A percentile compares a stretch with the other conserved stretches of the same genome.
Evolutionary conservation across 352 stramenopile species (phyloP).

Genomic region (Peronospora farinosa): DNA sequence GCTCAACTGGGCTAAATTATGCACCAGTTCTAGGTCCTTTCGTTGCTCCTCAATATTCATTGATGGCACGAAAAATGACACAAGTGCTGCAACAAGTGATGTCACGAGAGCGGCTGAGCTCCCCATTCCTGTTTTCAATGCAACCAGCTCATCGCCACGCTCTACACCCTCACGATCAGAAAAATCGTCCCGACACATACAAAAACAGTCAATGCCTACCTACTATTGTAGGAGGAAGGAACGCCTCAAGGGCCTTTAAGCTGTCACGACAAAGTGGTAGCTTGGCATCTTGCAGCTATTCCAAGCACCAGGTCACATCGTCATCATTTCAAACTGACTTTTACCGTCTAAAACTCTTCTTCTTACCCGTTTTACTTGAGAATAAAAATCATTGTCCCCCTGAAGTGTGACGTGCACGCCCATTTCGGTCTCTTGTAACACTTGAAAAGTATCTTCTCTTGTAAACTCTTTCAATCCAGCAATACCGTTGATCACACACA

Average conservation of each 20-base stretch:
- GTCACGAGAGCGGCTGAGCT: conserved; percentile 93
- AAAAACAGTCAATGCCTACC: conserved; percentile 17
- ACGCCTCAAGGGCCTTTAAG: conserved; percentile 71
- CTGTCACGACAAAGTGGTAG: conserved; percentile 53
- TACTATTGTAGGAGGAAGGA: conserved; percentile 72
- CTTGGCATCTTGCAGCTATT: conserved; percentile 59
- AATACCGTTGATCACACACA: conserved; percentile 60
- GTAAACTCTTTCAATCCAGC: conserved; percentile 29
- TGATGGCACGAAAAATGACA: conserved; percentile 75
- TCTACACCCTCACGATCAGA: conserved; percentile 22
- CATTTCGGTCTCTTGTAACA: conserved; percentile 15
- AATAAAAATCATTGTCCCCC: conserved; percentile 98
- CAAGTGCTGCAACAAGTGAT: conserved; percentile 88
- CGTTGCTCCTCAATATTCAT: conserved; percentile 16
- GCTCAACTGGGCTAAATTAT: conserved; percentile 93
- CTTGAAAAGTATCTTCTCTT: conserved; percentile 21
- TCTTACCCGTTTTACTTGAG: conserved; percentile 64
- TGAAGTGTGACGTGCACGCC: conserved; percentile 75
- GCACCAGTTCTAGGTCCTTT: conserved; percentile 56
- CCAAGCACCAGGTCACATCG: conserved; percentile 1
- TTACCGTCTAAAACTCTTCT: neutral
- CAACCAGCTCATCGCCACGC: conserved; percentile 35
- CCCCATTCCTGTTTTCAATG: conserved; percentile 94
- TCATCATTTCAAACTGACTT: conserved; percentile 7
- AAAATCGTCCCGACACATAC: neutral